Evolutionary conservation across 805 yeast species (phyloP), one percentile per base, ranked within the genome.

Genomic region (Alloascoidea hylecoeti): DNA sequence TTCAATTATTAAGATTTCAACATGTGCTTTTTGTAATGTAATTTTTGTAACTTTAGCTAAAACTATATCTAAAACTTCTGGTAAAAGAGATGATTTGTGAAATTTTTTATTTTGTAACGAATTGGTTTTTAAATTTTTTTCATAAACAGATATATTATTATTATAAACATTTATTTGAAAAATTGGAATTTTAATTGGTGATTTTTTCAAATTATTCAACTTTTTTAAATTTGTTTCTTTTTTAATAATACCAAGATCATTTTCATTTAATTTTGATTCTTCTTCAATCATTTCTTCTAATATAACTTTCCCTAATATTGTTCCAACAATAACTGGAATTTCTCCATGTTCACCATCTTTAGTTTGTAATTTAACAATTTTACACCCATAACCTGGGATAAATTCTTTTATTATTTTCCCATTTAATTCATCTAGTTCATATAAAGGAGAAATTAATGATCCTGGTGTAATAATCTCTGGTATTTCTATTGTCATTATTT

Each of bases 51-150:
- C 80, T 39, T 75, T 66, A 1, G 84, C 84, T 15, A 89, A 59
- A 2, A 92, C 96, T 16, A 77, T 56, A 53, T 89, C 96, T 18
- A 82, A 80, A 45, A 84, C 95, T 44, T 75, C 72, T 4, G 97
- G 97, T 39, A 88, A 44, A 15, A 46, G 42, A 16, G 40, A 39
- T 33, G 57, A 42, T 68, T 68, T 39, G 65, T 69, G 33, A 66
- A 53, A 40, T 41, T 55, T 59, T 51, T 34, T 56, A 51, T 14
- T 49, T 42, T 18, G 43, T 47, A 1, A 48, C 53, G 12, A 27
- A 19, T 9, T 37, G 33, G 4, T 37, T 44, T 19, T 42, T 34
- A 4, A 41, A 37, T 28, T 27, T 34, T 38, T n/a, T 32, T 41
- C 28, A 35, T 44, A 39, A 27, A 42, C 41, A 27, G 48, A 45